Conservation (phyloP, 2,329 filamentous ascomycete genomes). For the Epichloe aotearoae region DNA sequence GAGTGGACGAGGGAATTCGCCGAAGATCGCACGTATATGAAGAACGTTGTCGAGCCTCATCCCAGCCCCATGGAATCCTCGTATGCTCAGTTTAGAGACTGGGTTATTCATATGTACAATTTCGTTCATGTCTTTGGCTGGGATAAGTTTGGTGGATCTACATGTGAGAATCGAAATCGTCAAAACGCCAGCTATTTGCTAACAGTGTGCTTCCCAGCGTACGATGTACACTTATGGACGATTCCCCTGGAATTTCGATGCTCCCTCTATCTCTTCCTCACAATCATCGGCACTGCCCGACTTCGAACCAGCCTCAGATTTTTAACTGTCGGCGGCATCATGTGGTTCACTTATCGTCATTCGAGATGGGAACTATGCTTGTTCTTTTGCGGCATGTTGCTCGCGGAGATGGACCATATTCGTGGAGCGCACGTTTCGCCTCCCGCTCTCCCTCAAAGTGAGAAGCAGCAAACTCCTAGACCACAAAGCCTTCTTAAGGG, state of each 20-base stretch:
- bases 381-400: slow-evolving; percentile 39
- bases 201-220: slow-evolving; percentile 17
- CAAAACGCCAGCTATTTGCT: slow-evolving; percentile 6
- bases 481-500: slow-evolving; percentile 6
- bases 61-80: slow-evolving; percentile 24
- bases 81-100: slow-evolving; percentile 30
- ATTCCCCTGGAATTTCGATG: slow-evolving; percentile 46
- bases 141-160: slow-evolving; percentile 33
- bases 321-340: slow-evolving; percentile 26
- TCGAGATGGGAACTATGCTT: slow-evolving; percentile 42
- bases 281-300: slow-evolving; percentile 35
- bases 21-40: slow-evolving; percentile 27
- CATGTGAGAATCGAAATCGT: slow-evolving; percentile 18
- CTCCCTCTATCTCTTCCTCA: slow-evolving; percentile 45
- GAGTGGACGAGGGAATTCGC: slow-evolving; percentile 35
- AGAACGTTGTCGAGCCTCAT: slow-evolving; percentile 37
- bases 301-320: slow-evolving; percentile 29
- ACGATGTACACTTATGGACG: slow-evolving; percentile 49
- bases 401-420: slow-evolving; percentile 42
- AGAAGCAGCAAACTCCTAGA: slow-evolving; percentile 6
- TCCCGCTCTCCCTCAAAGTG: slow-evolving; percentile 13
- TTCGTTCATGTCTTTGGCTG: slow-evolving; percentile 40
- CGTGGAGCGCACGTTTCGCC: slow-evolving; percentile 29
- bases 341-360: slow-evolving; percentile 31
- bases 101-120: slow-evolving; percentile 32